Evolutionary conservation across 1,284 basidiomycete species (phyloP).

Genomic region (Fomitopsis betulina): DNA sequence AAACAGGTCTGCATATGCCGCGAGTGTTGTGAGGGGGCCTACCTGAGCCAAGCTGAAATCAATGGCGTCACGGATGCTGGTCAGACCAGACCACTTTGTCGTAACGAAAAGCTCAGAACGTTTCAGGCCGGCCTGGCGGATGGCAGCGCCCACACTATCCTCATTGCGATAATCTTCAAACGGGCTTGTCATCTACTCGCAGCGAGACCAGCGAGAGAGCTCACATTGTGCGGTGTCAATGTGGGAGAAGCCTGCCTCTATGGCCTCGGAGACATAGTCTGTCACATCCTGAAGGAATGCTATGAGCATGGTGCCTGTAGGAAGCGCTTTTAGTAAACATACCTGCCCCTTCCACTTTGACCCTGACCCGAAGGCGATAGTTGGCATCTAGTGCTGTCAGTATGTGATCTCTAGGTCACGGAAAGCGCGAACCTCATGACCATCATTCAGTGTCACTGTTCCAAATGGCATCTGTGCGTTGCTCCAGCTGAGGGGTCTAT

Average conservation of each 20-base stretch:
- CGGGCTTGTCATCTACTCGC: not conserved
- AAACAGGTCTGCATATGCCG: not conserved
- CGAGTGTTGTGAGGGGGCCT: slow-evolving; percentile 9
- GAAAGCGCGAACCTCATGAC: slow-evolving; percentile 19
- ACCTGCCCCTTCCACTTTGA: slow-evolving; percentile 31
- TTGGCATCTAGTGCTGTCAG: slow-evolving; percentile 20
- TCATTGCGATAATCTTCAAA: slow-evolving; percentile 35
- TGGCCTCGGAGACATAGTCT: slow-evolving; percentile 29
- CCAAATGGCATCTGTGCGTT: slow-evolving; percentile 22
- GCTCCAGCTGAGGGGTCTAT: not conserved
- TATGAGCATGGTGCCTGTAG: not conserved
- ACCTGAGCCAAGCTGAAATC: slow-evolving; percentile 55
- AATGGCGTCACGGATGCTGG: slow-evolving; percentile 50
- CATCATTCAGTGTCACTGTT: slow-evolving; percentile 27
- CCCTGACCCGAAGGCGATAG: slow-evolving; percentile 29
- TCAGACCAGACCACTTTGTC: slow-evolving; percentile 53
- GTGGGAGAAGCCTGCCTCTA: slow-evolving; percentile 32
- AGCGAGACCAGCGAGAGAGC: slow-evolving; percentile 1
- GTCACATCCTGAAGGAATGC: slow-evolving; percentile 26
- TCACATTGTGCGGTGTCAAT: slow-evolving; percentile 31
- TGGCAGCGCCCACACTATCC: slow-evolving; percentile 33
- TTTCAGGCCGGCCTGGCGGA: slow-evolving; percentile 30
- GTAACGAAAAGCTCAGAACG: slow-evolving; percentile 36
- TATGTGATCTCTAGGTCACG: not conserved
- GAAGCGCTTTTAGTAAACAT: not conserved